Conservation (phyloP, 2,329 filamentous ascomycete genomes). For the Diaporthe eres region DNA sequence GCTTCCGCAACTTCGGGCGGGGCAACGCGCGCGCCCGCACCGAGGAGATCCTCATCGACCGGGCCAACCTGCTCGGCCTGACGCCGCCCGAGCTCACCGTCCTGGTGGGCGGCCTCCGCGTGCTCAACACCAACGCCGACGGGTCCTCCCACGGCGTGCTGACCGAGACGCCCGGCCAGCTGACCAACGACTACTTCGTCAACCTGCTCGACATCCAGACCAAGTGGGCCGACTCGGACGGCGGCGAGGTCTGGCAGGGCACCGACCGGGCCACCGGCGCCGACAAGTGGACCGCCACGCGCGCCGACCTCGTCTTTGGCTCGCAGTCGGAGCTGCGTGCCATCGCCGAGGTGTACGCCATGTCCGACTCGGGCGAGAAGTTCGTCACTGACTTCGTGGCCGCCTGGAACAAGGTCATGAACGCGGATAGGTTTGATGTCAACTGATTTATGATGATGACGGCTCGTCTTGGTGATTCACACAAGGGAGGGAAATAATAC, state of each 20-base stretch:
- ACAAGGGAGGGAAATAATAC: no score
- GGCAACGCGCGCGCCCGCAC: conserved; percentile 70
- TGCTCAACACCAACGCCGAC: conserved; percentile 77
- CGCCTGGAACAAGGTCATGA: conserved; percentile 83
- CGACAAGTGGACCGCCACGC: conserved; percentile 79
- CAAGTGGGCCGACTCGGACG: conserved; percentile 60
- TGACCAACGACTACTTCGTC: conserved; percentile 84
- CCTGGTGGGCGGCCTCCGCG: conserved; percentile 77
- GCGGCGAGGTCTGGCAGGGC: conserved; percentile 38
- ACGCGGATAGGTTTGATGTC: conserved; percentile 77
- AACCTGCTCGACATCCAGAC: conserved; percentile 77
- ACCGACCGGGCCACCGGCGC: conserved; percentile 60
- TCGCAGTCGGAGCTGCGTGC: conserved; percentile 82
- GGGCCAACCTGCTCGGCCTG: conserved; percentile 76
- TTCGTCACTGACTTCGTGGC: conserved; percentile 80
- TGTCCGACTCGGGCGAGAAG: conserved; percentile 70
- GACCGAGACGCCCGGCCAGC: conserved; percentile 73
- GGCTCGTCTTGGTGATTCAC: background rate
- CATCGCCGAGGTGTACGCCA: conserved; percentile 78
- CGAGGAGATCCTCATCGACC: conserved; percentile 78
- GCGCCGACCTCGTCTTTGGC: conserved; percentile 79
- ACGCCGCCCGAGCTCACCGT: conserved; percentile 77
- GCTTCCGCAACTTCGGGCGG: conserved; percentile 82
- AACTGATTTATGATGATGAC: background rate
- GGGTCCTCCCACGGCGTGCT: conserved; percentile 75